Evolutionary conservation across 352 stramenopile genomes (phyloP).

Genomic region (Phytophthora sp.): DNA sequence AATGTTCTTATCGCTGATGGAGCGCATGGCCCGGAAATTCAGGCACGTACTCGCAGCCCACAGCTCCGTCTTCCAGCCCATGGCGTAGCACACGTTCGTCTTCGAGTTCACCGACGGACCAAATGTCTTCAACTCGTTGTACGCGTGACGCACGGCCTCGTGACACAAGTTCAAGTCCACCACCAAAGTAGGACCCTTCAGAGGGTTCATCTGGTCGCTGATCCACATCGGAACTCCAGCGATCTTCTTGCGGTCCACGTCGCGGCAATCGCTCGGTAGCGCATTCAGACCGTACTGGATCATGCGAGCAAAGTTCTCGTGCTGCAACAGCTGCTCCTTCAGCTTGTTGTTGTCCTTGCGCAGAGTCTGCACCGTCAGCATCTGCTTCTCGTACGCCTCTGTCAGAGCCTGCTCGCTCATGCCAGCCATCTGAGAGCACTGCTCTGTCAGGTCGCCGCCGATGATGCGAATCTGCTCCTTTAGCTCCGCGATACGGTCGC

Average conservation of each 20-base stretch:
- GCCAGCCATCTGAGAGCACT: slow-evolving; percentile 81
- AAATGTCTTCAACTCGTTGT: slow-evolving; percentile 81
- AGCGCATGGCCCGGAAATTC: slow-evolving; percentile 72
- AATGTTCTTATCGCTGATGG: slow-evolving; percentile 72
- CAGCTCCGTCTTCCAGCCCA: slow-evolving; percentile 87
- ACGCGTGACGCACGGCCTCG: slow-evolving; percentile 78
- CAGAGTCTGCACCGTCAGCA: slow-evolving; percentile 78
- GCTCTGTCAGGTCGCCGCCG: slow-evolving; percentile 72
- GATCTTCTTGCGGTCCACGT: slow-evolving; percentile 83
- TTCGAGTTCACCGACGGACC: slow-evolving; percentile 80
- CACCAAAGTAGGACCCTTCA: slow-evolving; percentile 77
- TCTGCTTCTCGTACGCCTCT: slow-evolving; percentile 85
- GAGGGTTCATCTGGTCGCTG: slow-evolving; percentile 81
- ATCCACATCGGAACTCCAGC: slow-evolving; percentile 76
- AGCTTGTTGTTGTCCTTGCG: slow-evolving; percentile 87
- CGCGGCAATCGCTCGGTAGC: slow-evolving; percentile 75
- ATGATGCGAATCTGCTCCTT: slow-evolving; percentile 89
- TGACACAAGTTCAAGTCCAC: slow-evolving; percentile 81
- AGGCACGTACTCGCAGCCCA: slow-evolving; percentile 81
- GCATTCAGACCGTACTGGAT: slow-evolving; percentile 86
- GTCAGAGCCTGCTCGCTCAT: slow-evolving; percentile 84
- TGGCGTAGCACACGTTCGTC: slow-evolving; percentile 86
- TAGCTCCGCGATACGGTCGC: slow-evolving; percentile 81
- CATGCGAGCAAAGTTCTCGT: slow-evolving; percentile 87
- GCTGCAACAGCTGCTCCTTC: slow-evolving; percentile 80